Evolutionary conservation across 2,329 filamentous ascomycete genomes (phyloP).

Genomic region (Chalaropsis thielavioides): DNA sequence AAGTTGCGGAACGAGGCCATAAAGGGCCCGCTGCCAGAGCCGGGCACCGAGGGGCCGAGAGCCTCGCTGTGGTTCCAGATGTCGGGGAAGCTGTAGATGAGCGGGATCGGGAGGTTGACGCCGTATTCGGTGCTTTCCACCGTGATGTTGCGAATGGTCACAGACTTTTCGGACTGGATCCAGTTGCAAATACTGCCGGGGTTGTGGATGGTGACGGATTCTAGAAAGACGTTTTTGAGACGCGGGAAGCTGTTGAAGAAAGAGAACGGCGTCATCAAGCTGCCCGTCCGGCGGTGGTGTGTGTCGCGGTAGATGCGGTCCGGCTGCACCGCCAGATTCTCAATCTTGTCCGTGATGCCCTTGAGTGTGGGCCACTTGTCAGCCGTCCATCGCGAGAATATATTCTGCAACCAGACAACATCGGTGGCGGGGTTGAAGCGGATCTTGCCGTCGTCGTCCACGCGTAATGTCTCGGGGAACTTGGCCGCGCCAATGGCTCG

Average conservation of each 20-base stretch:
- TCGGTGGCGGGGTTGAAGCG: slow-evolving; percentile 8
- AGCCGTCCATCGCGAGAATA: background rate
- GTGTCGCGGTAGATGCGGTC: background rate
- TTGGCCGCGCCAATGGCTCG: slow-evolving; percentile 4
- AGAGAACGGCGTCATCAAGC: background rate
- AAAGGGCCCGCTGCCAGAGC: slow-evolving; percentile 3
- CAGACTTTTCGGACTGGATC: slow-evolving; percentile 9
- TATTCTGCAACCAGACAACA: slow-evolving; percentile 6
- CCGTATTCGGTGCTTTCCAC: background rate
- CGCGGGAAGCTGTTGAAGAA: slow-evolving; percentile 9
- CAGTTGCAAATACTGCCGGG: background rate
- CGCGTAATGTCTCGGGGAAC: background rate
- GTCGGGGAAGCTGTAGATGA: slow-evolving; percentile 3
- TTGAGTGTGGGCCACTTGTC: background rate
- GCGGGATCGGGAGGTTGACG: background rate
- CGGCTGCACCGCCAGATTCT: slow-evolving; percentile 7
- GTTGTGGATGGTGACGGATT: background rate
- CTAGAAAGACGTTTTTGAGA: slow-evolving; percentile 13
- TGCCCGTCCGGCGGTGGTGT: background rate
- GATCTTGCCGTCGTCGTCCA: background rate
- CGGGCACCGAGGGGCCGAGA: background rate
- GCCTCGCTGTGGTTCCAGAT: background rate
- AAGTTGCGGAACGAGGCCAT: background rate
- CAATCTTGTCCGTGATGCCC: slow-evolving; percentile 2
- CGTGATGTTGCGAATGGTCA: slow-evolving; percentile 9